phyloP scores from a whole-genome alignment of 164 flowering plant genomes.

The Piper longum region DNA sequence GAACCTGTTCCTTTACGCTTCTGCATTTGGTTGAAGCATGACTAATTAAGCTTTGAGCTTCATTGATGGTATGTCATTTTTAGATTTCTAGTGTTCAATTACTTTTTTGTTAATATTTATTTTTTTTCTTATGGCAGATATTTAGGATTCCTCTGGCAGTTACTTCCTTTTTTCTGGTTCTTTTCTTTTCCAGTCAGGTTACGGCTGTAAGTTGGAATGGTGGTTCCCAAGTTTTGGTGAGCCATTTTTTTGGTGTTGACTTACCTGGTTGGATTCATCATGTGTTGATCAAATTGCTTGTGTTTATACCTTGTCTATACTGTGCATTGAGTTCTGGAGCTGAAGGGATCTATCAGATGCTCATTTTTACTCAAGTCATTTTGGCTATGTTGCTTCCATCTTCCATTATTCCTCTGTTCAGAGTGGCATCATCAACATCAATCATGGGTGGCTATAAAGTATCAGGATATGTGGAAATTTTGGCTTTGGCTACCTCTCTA shows the following conservation, averaged over 20 bases:
- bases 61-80: too few relatives aligned
- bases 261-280: constrained; percentile 78
- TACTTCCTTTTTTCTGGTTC: constrained; percentile 36
- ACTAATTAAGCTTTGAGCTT: too few relatives aligned
- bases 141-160: constrained; percentile 50
- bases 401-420: constrained; percentile 79
- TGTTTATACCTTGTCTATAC: constrained; percentile 53
- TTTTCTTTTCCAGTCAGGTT: constrained; percentile 49
- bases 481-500: constrained; percentile 37
- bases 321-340: constrained; percentile 69
- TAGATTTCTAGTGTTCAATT: neutral
- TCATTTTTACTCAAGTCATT: constrained; percentile 71
- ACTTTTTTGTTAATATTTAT: neutral
- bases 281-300: constrained; percentile 41
- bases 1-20: too few relatives aligned
- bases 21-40: too few relatives aligned
- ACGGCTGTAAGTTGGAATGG: constrained; percentile 50
- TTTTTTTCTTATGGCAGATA: constrained; percentile 30
- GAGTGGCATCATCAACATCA: constrained; percentile 65
- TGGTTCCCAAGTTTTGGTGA: constrained; percentile 42
- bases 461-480: constrained; percentile 56
- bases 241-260: constrained; percentile 40
- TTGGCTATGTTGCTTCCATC: constrained; percentile 81
- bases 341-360: constrained; percentile 80
- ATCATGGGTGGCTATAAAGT: constrained; percentile 65